These are phyloP conservation scores for Plasmodium gonderi DNA, from an alignment of 169 alveolate genomes.

Conservation along the genomic window DNA sequence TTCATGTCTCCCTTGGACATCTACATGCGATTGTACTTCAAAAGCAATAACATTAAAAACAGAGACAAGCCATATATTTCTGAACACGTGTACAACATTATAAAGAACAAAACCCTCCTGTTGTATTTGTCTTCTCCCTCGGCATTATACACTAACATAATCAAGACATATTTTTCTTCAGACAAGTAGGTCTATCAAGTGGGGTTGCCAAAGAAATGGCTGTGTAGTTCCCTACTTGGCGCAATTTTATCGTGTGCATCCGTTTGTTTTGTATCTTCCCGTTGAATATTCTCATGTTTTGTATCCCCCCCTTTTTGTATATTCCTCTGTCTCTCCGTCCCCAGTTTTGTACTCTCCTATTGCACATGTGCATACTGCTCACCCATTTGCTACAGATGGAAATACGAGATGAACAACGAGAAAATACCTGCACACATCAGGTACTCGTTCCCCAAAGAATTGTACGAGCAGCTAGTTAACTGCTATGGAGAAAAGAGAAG, in stretches of 20 bases:
- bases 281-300: not conserved
- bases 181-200: constrained; percentile 22
- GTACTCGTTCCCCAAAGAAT: constrained; percentile 88
- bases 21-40: constrained; percentile 74
- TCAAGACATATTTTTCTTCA: constrained; percentile 69
- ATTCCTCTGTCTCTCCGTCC: no score
- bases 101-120: constrained; percentile 57
- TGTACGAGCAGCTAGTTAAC: constrained; percentile 81
- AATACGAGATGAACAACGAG: constrained; percentile 83
- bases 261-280: not conserved
- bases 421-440: constrained; percentile 86
- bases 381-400: constrained; percentile 81
- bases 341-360: no score
- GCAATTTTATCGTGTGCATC: not conserved
- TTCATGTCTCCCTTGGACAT: constrained; percentile 73
- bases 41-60: constrained; percentile 66
- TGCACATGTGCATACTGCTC: not conserved
- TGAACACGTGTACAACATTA: constrained; percentile 71
- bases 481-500: constrained; percentile 86
- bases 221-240: not conserved
- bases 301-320: no score
- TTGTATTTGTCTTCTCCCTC: constrained; percentile 54
- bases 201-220: not conserved
- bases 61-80: constrained; percentile 70
- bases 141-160: constrained; percentile 47